Evolutionary conservation across 164 flowering plant genomes (phyloP), one percentile per base, ranked within the genome.

Genomic region (Annona cherimola): DNA sequence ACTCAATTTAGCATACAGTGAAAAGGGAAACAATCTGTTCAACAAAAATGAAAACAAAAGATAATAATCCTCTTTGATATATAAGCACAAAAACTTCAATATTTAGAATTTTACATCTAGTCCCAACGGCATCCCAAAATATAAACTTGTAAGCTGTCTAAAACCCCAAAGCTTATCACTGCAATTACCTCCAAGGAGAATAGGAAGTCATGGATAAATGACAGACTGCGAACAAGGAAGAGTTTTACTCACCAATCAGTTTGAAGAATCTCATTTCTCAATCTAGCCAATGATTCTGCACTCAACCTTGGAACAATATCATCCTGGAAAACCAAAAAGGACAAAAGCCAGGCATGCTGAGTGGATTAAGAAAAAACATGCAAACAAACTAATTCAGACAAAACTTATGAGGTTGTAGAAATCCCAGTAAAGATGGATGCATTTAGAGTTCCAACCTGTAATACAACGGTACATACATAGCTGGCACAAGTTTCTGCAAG

Each of bases 221-320:
- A 54, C 26, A 50, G 8, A 35, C 46, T 42, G 42, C 26, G 12
- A 69, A 39, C 26, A 43, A 61, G 19, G 20, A 43, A 43, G 42
- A 44, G 61, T 59, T 69, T 67, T 60, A 69, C 94, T 83, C 76
- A 90, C 97, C 99, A 93, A 82, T 93, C 97, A 71, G 93, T 95
- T 77, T 88, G 87, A 76, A 89, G 80, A 82, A 95, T 87, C 80
- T 95, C 99, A 77, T 84, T 91, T 81, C 97, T 89, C 83, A 95
- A 76, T 78, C 96, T 86, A 50, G 80, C 82, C 8, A 91, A 72
- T 43, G 99, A 85, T 75, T 90, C 90, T 65, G 79, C 83, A 78
- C 94, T 93, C 74, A 95, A 74, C 70, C 92, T 86, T 66, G 99
- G 99, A 68, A 95, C 81, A 60, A 93, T 86, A 77, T 95, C 98